Evolutionary conservation across 306 rosid species (phyloP).

Genomic region (Castanopsis chinensis): DNA sequence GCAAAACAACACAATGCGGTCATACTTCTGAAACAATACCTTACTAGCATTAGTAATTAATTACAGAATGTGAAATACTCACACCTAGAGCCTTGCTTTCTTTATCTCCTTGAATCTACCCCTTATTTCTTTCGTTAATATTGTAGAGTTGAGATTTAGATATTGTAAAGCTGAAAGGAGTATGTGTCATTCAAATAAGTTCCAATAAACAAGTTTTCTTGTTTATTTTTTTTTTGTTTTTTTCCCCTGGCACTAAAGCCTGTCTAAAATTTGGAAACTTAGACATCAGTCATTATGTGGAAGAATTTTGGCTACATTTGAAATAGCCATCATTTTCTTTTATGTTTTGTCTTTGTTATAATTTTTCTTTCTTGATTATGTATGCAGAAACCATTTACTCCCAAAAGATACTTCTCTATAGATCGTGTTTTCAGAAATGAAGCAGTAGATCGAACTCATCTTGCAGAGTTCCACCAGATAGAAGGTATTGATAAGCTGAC

Average conservation of each 20-base stretch:
- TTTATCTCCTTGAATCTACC: background rate
- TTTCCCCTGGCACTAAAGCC: background rate
- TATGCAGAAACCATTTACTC: slow-evolving; percentile 77
- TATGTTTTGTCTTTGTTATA: slow-evolving; percentile 1
- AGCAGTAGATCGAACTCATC: slow-evolving; percentile 98
- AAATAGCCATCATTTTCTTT: background rate
- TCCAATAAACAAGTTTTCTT: background rate
- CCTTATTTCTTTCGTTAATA: background rate
- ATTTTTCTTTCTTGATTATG: slow-evolving; percentile 16
- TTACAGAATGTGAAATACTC: background rate
- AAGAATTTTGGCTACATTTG: background rate
- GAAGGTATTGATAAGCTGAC: slow-evolving; percentile 62
- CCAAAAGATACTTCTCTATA: slow-evolving; percentile 88
- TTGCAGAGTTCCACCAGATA: slow-evolving; percentile 97
- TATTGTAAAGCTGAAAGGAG: background rate
- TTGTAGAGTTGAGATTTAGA: background rate
- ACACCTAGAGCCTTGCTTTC: background rate
- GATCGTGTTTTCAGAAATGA: slow-evolving; percentile 98
- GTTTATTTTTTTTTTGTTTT: background rate
- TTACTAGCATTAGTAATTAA: background rate
- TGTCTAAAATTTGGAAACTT: no score
- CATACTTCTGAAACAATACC: background rate
- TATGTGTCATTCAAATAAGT: background rate
- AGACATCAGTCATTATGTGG: no score
- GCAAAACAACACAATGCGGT: background rate